Percentiles rank a stretch among this genome's conserved stretches.
These are phyloP conservation scores for Suillus cothurnatus DNA, from an alignment of 768 basidiomycete genomes.

Conservation along the genomic window DNA sequence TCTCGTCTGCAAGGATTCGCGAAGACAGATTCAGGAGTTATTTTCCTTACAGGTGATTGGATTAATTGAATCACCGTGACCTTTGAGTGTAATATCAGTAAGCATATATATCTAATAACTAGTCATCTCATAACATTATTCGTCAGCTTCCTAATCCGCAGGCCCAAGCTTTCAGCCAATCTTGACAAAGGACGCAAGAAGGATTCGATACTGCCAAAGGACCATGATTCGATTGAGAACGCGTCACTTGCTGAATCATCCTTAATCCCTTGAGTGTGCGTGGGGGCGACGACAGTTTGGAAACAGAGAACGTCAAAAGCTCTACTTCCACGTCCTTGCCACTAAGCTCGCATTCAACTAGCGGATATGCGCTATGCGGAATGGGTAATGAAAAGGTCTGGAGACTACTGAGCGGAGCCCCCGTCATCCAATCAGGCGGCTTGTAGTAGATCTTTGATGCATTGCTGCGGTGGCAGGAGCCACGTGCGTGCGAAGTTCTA, in stretches of 20 bases:
- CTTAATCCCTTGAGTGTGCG: background rate
- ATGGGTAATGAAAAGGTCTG: background rate
- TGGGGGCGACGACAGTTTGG: background rate
- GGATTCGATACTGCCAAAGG: background rate
- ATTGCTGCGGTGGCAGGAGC: background rate
- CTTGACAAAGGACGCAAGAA: background rate
- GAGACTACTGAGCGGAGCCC: background rate
- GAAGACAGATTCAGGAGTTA: too few species aligned
- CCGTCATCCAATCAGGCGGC: background rate
- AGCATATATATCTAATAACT: background rate
- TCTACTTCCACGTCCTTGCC: background rate
- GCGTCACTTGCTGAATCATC: background rate
- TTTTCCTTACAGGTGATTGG: too few species aligned
- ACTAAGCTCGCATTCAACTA: background rate
- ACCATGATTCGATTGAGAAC: background rate
- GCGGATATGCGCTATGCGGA: background rate
- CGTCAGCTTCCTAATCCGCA: background rate
- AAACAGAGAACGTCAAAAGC: background rate
- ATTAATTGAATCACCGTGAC: too few species aligned
- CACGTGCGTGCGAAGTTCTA: background rate
- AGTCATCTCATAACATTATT: background rate
- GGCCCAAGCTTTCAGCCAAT: slow-evolving; percentile 2
- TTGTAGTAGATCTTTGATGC: background rate
- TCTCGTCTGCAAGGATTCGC: too few species aligned
- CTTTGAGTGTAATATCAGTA: too few species aligned